Evolutionary conservation across 129 eudicot species (phyloP).

Genomic region (Flaveria linearis): DNA sequence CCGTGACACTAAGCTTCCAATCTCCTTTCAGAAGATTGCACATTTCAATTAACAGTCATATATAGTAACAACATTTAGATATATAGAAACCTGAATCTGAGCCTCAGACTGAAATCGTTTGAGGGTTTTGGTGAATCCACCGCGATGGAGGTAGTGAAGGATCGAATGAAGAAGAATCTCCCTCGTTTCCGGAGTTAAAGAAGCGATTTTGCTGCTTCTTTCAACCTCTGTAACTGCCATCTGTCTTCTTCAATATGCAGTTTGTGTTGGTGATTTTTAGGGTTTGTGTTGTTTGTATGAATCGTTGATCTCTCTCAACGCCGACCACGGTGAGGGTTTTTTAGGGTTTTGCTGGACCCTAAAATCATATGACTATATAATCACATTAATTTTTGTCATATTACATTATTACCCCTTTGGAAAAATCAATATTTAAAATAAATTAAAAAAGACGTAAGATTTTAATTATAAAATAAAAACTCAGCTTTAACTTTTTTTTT

Average conservation of each 20-base stretch:
- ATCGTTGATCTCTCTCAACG: not conserved
- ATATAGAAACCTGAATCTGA: slow-evolving; percentile 47
- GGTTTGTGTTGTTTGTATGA: not conserved
- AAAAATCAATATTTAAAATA: too few species aligned
- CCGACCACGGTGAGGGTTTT: slow-evolving; percentile 11
- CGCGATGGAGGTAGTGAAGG: slow-evolving; percentile 48
- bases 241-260: not conserved
- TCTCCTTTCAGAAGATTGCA: not conserved
- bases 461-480: too few species aligned
- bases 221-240: not conserved
- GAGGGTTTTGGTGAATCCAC: slow-evolving; percentile 55
- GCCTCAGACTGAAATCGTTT: slow-evolving; percentile 60
- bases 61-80: not conserved
- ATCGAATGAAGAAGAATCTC: slow-evolving; percentile 48
- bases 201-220: slow-evolving; percentile 1
- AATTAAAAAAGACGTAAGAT: too few species aligned
- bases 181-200: slow-evolving; percentile 36
- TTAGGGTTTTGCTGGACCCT: not conserved
- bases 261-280: not conserved
- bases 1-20: too few species aligned
- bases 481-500: too few species aligned
- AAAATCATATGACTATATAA: too few species aligned
- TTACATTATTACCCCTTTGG: too few species aligned
- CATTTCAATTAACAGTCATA: not conserved
- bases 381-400: too few species aligned